phyloP scores from a whole-genome alignment of 2,329 filamentous ascomycete species.

The Nothophaeocryptopus gaeumannii region DNA sequence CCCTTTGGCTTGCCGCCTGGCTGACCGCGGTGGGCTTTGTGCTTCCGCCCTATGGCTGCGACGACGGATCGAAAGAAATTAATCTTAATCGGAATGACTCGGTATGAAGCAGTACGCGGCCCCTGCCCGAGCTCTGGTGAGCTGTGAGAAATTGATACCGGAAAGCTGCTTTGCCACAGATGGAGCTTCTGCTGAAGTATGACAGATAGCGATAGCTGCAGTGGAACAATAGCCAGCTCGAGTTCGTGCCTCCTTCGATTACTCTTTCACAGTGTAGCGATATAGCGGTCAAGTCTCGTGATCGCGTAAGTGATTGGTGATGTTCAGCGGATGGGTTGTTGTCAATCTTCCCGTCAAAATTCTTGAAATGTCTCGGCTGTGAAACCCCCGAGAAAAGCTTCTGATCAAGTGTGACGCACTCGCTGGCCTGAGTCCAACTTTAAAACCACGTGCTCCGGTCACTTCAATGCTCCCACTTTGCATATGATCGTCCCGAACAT shows the following conservation, averaged over 20 bases:
- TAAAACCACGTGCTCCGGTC: conserved; percentile 10
- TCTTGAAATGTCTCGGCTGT: too few species aligned
- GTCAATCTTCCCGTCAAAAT: too few species aligned
- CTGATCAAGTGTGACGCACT: too few species aligned
- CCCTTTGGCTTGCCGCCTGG: conserved; percentile 26
- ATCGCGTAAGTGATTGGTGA: too few species aligned
- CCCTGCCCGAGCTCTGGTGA: not conserved
- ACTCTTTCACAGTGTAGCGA: conserved; percentile 34
- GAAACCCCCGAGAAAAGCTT: too few species aligned
- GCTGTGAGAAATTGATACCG: not conserved
- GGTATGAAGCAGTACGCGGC: not conserved
- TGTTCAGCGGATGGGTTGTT: too few species aligned
- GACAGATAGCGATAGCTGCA: not conserved
- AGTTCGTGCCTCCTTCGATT: conserved; percentile 28
- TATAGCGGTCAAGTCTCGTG: too few species aligned
- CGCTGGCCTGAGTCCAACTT: conserved; percentile 10
- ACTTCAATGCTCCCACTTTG: not conserved
- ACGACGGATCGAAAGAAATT: conserved; percentile 13
- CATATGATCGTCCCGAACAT: conserved; percentile 1
- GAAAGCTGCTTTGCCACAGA: conserved; percentile 11
- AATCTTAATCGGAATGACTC: conserved; percentile 11
- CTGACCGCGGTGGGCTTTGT: conserved; percentile 43
- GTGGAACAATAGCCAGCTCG: conserved; percentile 5
- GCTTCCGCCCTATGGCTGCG: conserved; percentile 52
- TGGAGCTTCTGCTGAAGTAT: conserved; percentile 8